Evolutionary conservation across 257 asterid genomes (phyloP).

Genomic region (Plectranthus barbatus): DNA sequence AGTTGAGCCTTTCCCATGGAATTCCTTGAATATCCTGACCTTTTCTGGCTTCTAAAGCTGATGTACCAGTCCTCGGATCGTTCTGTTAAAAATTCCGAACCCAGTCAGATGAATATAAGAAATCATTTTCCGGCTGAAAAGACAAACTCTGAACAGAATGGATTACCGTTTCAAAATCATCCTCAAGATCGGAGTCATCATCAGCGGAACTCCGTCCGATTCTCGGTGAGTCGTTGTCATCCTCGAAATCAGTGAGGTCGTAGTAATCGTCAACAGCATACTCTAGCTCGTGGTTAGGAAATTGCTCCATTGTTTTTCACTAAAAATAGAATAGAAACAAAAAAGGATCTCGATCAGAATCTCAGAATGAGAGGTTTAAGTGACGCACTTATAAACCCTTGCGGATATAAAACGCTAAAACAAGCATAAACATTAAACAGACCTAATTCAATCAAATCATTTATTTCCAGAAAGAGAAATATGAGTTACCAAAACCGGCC

Average conservation of each 20-base stretch:
- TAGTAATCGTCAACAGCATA: slow-evolving; percentile 41
- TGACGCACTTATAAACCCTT: neutral
- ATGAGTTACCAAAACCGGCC: neutral
- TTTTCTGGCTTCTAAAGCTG: slow-evolving; percentile 66
- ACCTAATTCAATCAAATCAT: neutral
- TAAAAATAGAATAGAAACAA: neutral
- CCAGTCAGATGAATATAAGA: no score
- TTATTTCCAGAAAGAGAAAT: neutral
- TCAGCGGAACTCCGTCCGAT: slow-evolving; percentile 18
- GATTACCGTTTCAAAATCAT: slow-evolving; percentile 50
- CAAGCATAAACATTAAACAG: no score
- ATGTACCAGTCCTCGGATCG: slow-evolving; percentile 56
- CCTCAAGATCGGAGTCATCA: slow-evolving; percentile 65
- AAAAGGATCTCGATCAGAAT: neutral
- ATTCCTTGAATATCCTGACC: slow-evolving; percentile 98
- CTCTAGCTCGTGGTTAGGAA: slow-evolving; percentile 53
- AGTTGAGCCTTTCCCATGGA: slow-evolving; percentile 86
- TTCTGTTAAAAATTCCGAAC: slow-evolving; percentile 23
- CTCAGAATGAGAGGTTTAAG: neutral
- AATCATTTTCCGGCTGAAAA: neutral
- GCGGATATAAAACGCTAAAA: neutral
- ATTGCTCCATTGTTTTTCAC: slow-evolving; percentile 46
- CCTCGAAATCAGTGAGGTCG: slow-evolving; percentile 35
- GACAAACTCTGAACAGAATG: neutral
- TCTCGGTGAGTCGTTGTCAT: slow-evolving; percentile 25